Percentiles rank a stretch among this genome's conserved stretches.
Conservation (phyloP, 768 basidiomycete species). For the Calocera viscosa region DNA sequence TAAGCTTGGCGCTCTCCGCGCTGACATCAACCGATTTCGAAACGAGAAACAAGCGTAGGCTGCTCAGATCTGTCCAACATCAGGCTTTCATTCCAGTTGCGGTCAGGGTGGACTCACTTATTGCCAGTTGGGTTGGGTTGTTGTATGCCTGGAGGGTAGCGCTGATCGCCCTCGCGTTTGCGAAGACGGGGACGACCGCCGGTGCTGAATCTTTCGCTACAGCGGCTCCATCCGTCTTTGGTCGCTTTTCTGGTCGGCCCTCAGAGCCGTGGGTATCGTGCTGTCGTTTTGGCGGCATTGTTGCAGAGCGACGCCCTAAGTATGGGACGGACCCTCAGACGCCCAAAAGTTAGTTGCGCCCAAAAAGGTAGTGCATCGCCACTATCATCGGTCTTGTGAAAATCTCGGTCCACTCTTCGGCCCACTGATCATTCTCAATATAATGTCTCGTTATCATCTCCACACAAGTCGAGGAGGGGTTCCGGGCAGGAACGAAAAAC, state of each 20-base stretch:
- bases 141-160: not conserved
- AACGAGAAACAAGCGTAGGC: not conserved
- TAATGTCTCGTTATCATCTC: too few species aligned
- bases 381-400: not conserved
- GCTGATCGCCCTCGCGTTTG: not conserved
- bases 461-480: too few species aligned
- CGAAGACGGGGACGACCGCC: not conserved
- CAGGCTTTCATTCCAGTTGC: not conserved
- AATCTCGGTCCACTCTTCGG: not conserved
- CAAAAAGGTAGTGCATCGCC: slow-evolving; percentile 6
- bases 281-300: slow-evolving; percentile 1
- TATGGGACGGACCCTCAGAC: not conserved
- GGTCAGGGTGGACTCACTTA: not conserved
- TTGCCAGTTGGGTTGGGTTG: not conserved
- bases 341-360: not conserved
- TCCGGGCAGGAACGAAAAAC: too few species aligned
- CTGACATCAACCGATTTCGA: not conserved
- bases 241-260: not conserved
- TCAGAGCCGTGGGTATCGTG: not conserved
- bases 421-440: too few species aligned
- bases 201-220: not conserved
- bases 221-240: not conserved
- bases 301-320: not conserved
- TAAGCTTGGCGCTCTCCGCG: not conserved
- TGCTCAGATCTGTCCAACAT: not conserved